Percentiles rank a stretch among this genome's conserved stretches.
These are phyloP conservation scores for Brassica juncea DNA, from an alignment of 345 rosid species.

Conservation along the genomic window DNA sequence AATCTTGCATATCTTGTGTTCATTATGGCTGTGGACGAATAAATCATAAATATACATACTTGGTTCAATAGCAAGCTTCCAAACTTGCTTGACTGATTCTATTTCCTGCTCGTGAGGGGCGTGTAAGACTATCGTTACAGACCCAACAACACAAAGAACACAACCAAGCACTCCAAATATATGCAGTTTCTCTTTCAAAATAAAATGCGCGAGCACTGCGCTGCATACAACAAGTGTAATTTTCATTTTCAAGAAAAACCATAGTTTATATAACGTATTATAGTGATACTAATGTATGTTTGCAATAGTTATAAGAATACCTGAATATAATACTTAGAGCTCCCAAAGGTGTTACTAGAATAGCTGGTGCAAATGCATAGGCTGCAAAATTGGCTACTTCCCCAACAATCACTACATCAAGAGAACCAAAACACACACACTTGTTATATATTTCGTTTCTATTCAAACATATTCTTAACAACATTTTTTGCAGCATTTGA, in stretches of 20 bases:
- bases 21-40: background rate
- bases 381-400: conserved; percentile 97
- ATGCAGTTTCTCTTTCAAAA: conserved; percentile 76
- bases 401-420: conserved; percentile 73
- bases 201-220: conserved; percentile 92
- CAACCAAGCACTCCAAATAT: conserved; percentile 85
- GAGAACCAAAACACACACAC: background rate
- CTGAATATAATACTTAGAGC: conserved; percentile 96
- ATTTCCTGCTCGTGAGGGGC: conserved; percentile 80
- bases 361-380: conserved; percentile 94
- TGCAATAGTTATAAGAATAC: conserved; percentile 42
- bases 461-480: background rate
- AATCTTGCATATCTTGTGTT: background rate
- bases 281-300: background rate
- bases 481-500: background rate
- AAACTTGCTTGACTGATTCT: conserved; percentile 76
- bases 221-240: conserved; percentile 53
- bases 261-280: background rate
- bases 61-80: conserved; percentile 85
- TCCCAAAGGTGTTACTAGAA: conserved; percentile 94
- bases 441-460: background rate
- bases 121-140: conserved; percentile 80
- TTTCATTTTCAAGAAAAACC: conserved; percentile 22
- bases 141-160: conserved; percentile 82
- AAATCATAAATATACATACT: conserved; percentile 41